Percentiles rank a stretch among this genome's conserved stretches.
Conservation (phyloP, 768 basidiomycete species). For the Boletus bicolor region DNA sequence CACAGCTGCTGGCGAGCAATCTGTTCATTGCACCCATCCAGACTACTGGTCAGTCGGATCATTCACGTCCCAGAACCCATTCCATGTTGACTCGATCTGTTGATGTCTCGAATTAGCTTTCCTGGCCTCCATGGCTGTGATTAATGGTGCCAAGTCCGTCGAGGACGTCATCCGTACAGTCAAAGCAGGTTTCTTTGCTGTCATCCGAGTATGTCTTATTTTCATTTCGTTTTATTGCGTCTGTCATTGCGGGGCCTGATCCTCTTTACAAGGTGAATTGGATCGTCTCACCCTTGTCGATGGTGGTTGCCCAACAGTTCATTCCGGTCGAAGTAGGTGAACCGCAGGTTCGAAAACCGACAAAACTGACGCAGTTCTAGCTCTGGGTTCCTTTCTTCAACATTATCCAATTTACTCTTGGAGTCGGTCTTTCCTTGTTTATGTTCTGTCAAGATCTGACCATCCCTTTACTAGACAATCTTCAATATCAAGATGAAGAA, state of each 20-base stretch:
- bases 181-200: constrained; percentile 67
- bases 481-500: constrained; percentile 75
- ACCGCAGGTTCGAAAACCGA: neutral
- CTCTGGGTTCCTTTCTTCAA: constrained; percentile 91
- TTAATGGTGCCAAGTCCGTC: constrained; percentile 70
- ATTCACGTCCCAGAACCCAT: no score
- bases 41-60: constrained; percentile 48
- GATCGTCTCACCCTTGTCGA: constrained; percentile 72
- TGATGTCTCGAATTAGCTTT: constrained; percentile 44
- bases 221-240: neutral
- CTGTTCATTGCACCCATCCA: constrained; percentile 76
- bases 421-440: constrained; percentile 45
- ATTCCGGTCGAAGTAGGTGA: constrained; percentile 65
- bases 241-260: neutral
- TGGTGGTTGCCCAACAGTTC: constrained; percentile 76
- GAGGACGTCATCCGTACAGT: constrained; percentile 66
- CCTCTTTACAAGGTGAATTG: constrained; percentile 60
- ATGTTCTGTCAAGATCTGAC: neutral
- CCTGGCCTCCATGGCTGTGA: constrained; percentile 78
- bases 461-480: constrained; percentile 46
- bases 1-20: constrained; percentile 74
- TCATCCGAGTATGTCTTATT: constrained; percentile 55
- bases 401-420: constrained; percentile 67
- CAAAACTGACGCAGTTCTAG: constrained; percentile 34
- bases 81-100: neutral